These are phyloP conservation scores for Prosopis cineraria DNA, from an alignment of 306 rosid species.

Conservation along the genomic window DNA sequence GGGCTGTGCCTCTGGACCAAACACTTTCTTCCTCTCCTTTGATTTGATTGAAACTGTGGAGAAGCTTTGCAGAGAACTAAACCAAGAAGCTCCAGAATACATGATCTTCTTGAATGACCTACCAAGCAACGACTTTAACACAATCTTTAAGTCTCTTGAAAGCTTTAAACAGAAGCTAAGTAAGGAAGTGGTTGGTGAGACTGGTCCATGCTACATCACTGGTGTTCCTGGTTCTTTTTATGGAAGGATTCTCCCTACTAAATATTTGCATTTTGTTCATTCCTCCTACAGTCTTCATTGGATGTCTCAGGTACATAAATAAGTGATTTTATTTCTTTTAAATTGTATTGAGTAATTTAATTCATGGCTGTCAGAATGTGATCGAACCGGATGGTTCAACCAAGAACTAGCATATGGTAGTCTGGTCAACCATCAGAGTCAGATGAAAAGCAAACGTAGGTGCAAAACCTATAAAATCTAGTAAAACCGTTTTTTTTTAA, in stretches of 20 bases:
- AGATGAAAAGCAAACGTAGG: no score
- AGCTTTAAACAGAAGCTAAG: slow-evolving; percentile 25
- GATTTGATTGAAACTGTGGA: slow-evolving; percentile 36
- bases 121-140: slow-evolving; percentile 46
- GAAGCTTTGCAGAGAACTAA: slow-evolving; percentile 14
- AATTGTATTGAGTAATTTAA: not conserved
- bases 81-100: slow-evolving; percentile 30
- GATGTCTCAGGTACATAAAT: not conserved
- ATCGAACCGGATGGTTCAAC: no score
- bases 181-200: not conserved
- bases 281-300: not conserved
- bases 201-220: not conserved
- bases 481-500: no score
- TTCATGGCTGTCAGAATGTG: no score
- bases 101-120: slow-evolving; percentile 43
- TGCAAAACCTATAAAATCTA: no score
- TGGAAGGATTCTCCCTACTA: not conserved
- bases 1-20: slow-evolving; percentile 53
- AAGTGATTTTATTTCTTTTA: not conserved
- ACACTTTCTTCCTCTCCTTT: slow-evolving; percentile 35
- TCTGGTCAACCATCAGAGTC: no score
- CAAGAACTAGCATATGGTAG: no score
- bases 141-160: slow-evolving; percentile 40
- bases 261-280: not conserved
- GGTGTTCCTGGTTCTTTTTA: not conserved